Evolutionary conservation across 805 yeast species (phyloP), one percentile per base, ranked within the genome.

Genomic region (Candida piceae): DNA sequence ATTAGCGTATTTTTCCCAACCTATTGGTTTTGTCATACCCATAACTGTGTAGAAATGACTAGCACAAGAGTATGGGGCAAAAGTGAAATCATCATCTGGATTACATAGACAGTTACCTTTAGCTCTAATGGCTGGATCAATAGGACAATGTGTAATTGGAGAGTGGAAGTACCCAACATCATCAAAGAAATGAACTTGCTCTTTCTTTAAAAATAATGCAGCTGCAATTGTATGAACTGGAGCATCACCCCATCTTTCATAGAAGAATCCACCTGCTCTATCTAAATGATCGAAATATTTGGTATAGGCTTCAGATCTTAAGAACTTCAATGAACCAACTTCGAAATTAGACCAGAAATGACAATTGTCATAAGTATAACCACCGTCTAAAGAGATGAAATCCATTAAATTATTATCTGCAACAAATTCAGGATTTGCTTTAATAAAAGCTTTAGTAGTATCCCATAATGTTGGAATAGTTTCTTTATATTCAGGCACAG

Each of bases 181-280:
- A 41, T 76, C 82, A 57, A 88, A 88, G 70, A 82, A 78, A 55
- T 87, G 95, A 34, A 87, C 64, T 53, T 80, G 67, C 42, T 75
- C 78, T 57, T 73, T 76, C 36, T 83, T 77, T 59, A 85, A 57
- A 65, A 87, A 84, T 46, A 87, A 65, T 4, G 93, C 67, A 16
- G 85, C 95, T 22, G 93, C 96, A 52, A 86, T 79, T 5, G 94
- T 83, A 61, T 86, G 96, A 34, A 86, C 81, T 24, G 96, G 96
- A 20, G 95, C 95, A 62, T 86, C 96, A 50, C 95, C 95, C 96
- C 95, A 85, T 63, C 95, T 74, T 67, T 84, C 88, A 60, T 86
- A 87, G 66, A 83, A 87, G 66, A 87, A 87, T n/a, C 95, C 95
- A 58, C 96, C 95, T 12, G 81, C 74, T 44, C 74, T 60, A 62